Conservation (phyloP, 2,329 filamentous ascomycete species). For the Pestalotiopsis sp. region DNA sequence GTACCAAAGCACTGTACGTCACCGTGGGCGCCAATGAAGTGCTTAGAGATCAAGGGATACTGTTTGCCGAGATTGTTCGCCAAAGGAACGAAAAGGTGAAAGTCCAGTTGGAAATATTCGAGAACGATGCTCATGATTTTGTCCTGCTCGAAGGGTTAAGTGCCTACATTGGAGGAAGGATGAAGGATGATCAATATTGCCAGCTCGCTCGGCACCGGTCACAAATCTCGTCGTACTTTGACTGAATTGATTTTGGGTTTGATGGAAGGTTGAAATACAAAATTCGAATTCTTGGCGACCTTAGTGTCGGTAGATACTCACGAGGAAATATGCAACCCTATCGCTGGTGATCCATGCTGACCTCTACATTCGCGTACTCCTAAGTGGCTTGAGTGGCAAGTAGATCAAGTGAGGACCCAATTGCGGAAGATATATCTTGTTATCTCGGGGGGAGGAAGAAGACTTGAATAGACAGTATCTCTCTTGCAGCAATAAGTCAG, state of each 20-base stretch:
- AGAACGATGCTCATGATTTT: conserved; percentile 36
- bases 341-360: too few relatives aligned
- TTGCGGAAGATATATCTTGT: too few relatives aligned
- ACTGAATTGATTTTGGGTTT: background rate
- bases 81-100: conserved; percentile 22
- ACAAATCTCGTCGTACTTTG: background rate
- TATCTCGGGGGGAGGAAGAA: too few relatives aligned
- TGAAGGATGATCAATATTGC: background rate
- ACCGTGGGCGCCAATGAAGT: conserved; percentile 35
- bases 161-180: conserved; percentile 14
- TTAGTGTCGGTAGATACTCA: background rate
- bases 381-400: too few relatives aligned
- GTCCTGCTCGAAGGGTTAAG: conserved; percentile 31
- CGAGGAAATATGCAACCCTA: background rate
- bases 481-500: too few relatives aligned
- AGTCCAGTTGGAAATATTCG: conserved; percentile 29
- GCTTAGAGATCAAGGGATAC: conserved; percentile 31
- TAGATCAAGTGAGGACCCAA: too few relatives aligned
- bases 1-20: conserved; percentile 30
- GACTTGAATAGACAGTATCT: too few relatives aligned
- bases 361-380: too few relatives aligned
- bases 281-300: background rate
- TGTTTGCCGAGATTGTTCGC: conserved; percentile 25
- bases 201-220: background rate
- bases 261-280: background rate